Evolutionary conservation across 192 early-diverging fungal genomes (phyloP).

Genomic region (Coemansia sp.): DNA sequence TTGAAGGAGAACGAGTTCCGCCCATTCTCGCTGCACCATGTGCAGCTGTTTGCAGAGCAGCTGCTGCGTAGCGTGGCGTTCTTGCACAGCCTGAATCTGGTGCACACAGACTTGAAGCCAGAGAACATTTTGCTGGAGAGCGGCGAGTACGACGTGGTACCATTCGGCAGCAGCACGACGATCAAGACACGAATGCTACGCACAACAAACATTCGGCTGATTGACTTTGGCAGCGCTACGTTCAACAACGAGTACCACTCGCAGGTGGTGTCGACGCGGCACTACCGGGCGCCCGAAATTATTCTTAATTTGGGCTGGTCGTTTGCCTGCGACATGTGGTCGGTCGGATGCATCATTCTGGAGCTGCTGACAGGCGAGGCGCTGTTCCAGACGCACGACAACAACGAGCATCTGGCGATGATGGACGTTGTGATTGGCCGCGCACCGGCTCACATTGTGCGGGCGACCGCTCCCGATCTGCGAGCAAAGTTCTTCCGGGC

Average conservation of each 20-base stretch:
- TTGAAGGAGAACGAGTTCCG: constrained; percentile 88
- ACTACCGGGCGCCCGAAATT: constrained; percentile 97
- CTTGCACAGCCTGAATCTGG: constrained; percentile 79
- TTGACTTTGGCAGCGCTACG: constrained; percentile 96
- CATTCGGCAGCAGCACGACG: constrained; percentile 56
- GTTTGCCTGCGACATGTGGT: constrained; percentile 98
- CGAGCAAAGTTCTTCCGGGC: constrained; percentile 46
- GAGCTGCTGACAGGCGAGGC: constrained; percentile 95
- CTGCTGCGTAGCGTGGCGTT: constrained; percentile 86
- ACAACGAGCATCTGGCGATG: constrained; percentile 95
- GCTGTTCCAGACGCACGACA: constrained; percentile 96
- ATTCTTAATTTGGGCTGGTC: constrained; percentile 94
- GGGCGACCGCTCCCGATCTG: constrained; percentile 39
- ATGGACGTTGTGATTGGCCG: constrained; percentile 88
- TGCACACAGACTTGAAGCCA: constrained; percentile 98
- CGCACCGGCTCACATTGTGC: constrained; percentile 68
- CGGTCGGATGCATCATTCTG: constrained; percentile 92
- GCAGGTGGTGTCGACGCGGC: constrained; percentile 87
- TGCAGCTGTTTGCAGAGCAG: constrained; percentile 83
- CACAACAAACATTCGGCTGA: constrained; percentile 78
- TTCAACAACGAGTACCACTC: constrained; percentile 93
- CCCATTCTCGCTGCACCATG: constrained; percentile 84
- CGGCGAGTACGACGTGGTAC: constrained; percentile 57
- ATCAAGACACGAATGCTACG: constrained; percentile 65
- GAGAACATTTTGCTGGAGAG: constrained; percentile 87